Conservation (phyloP, 306 rosid species). For the Trifolium subterraneum region DNA sequence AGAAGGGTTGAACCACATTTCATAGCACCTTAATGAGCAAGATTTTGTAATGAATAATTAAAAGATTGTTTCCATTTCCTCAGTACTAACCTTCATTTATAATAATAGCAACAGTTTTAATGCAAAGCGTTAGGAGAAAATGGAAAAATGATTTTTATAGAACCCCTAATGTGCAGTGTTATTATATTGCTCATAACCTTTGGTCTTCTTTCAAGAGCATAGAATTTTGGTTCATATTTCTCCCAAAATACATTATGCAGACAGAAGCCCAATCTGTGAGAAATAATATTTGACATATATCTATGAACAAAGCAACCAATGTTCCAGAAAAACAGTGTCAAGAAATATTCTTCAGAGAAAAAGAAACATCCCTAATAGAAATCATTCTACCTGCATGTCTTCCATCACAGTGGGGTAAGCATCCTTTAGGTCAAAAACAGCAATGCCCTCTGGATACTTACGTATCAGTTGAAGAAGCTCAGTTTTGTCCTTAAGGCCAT, state of each 20-base stretch:
- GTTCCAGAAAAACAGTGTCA: slow-evolving; percentile 3
- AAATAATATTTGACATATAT: background rate
- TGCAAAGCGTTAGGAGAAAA: background rate
- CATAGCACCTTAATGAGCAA: slow-evolving; percentile 9
- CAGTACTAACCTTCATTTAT: slow-evolving; percentile 1
- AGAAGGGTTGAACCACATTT: slow-evolving; percentile 25
- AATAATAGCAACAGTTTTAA: background rate
- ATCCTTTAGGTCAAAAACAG: slow-evolving; percentile 63
- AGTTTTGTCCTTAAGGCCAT: slow-evolving; percentile 72
- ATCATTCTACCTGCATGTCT: slow-evolving; percentile 76
- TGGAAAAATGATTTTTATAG: slow-evolving; percentile 11
- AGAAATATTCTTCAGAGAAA: slow-evolving; percentile 4
- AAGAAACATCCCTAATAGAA: slow-evolving; percentile 5
- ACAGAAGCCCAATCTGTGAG: background rate
- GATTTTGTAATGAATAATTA: slow-evolving; percentile 11
- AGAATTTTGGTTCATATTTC: background rate
- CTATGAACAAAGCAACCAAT: background rate
- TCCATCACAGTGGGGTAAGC: slow-evolving; percentile 57
- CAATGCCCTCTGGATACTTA: slow-evolving; percentile 89
- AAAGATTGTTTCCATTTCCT: slow-evolving; percentile 16
- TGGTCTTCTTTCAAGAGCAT: background rate
- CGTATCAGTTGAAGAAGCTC: slow-evolving; percentile 75
- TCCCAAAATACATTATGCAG: background rate
- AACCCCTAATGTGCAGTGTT: slow-evolving; percentile 13
- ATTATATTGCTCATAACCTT: background rate